These are phyloP conservation scores for Plasmodium gaboni DNA, from an alignment of 169 alveolate species.

Conservation along the genomic window DNA sequence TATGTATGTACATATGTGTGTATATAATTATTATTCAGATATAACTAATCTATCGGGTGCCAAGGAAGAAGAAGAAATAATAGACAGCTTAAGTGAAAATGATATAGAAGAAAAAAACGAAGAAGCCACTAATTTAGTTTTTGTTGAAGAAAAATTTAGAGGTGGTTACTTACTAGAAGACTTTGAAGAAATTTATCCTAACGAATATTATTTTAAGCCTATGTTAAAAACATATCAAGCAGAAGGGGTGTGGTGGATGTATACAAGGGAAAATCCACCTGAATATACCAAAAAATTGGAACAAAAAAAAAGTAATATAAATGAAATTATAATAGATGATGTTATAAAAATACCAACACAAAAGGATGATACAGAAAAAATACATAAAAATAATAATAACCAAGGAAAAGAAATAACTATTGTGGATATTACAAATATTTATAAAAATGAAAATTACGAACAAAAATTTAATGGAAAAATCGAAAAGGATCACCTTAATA, in stretches of 20 bases:
- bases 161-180: conserved; percentile 69
- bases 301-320: conserved; percentile 5
- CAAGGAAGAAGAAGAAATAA: conserved; percentile 49
- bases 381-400: neutral
- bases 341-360: neutral
- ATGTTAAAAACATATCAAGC: conserved; percentile 63
- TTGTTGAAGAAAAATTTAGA: conserved; percentile 61
- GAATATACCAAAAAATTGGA: conserved; percentile 30
- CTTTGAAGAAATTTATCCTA: conserved; percentile 63
- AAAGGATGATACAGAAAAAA: neutral
- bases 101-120: conserved; percentile 57
- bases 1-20: neutral
- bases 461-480: neutral
- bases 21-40: conserved; percentile 2
- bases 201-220: conserved; percentile 48
- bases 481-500: neutral
- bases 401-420: neutral
- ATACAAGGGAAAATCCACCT: conserved; percentile 64
- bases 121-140: conserved; percentile 61
- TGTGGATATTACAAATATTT: neutral
- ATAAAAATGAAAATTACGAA: neutral
- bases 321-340: conserved; percentile 57
- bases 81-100: conserved; percentile 61
- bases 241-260: conserved; percentile 77
- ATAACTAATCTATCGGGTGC: neutral